Conservation (phyloP, 495 filamentous ascomycete genomes). For the Hypoxylon perforatum region DNA sequence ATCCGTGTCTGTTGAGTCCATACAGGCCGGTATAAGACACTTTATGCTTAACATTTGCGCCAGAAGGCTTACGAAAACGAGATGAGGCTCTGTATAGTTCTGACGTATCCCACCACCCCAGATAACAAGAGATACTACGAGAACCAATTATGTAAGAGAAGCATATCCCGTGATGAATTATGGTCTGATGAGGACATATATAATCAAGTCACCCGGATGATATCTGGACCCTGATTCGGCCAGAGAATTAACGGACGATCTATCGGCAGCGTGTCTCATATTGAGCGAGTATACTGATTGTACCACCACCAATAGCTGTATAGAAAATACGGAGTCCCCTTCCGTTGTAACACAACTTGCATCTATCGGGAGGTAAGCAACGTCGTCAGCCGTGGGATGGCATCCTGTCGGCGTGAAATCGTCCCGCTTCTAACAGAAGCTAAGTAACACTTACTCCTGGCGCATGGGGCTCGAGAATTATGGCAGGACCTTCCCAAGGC, state of each 20-base stretch:
- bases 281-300: too few species aligned
- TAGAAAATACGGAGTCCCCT: too few species aligned
- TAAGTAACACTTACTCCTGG: too few species aligned
- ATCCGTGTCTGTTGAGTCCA: neutral
- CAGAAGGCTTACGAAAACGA: neutral
- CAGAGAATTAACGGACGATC: neutral
- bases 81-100: neutral
- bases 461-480: neutral
- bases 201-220: neutral
- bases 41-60: neutral
- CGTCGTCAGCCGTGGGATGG: neutral
- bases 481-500: neutral
- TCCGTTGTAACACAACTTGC: neutral
- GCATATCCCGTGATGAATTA: neutral
- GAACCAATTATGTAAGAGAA: neutral
- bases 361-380: neutral
- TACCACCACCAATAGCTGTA: too few species aligned
- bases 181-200: neutral
- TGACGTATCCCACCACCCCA: neutral
- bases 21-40: neutral
- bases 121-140: neutral
- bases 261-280: too few species aligned
- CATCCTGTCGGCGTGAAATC: neutral
- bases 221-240: neutral
- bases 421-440: neutral